Evolutionary conservation across 331 rosid species (phyloP).

Genomic region (Phaseolus coccineus): DNA sequence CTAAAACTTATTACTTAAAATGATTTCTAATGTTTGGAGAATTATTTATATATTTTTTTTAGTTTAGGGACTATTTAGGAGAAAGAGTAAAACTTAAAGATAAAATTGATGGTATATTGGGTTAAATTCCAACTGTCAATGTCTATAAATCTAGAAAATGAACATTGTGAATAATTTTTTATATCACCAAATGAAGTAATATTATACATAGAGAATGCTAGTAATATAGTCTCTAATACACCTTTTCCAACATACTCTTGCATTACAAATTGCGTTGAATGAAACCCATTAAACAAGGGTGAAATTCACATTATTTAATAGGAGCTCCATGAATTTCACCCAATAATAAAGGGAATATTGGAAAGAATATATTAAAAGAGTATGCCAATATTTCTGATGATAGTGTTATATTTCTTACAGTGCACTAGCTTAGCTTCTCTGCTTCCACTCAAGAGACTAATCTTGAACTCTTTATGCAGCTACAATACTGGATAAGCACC

Average conservation of each 20-base stretch:
- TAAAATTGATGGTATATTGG: no score
- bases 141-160: neutral
- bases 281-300: neutral
- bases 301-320: neutral
- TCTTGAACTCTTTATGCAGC: conserved; percentile 59
- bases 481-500: conserved; percentile 67
- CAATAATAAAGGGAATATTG: neutral
- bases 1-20: neutral
- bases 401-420: neutral
- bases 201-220: neutral
- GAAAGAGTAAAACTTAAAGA: no score
- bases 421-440: conserved; percentile 5
- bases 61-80: no score
- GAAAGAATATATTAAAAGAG: neutral
- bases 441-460: conserved; percentile 43
- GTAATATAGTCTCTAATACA: neutral
- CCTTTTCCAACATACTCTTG: neutral
- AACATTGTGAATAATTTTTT: neutral
- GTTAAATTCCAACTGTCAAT: neutral
- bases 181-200: neutral
- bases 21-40: neutral
- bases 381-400: neutral
- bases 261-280: neutral
- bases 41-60: no score
- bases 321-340: neutral